phyloP scores from a whole-genome alignment of 257 asterid species.

The Solanum dulcamara region DNA sequence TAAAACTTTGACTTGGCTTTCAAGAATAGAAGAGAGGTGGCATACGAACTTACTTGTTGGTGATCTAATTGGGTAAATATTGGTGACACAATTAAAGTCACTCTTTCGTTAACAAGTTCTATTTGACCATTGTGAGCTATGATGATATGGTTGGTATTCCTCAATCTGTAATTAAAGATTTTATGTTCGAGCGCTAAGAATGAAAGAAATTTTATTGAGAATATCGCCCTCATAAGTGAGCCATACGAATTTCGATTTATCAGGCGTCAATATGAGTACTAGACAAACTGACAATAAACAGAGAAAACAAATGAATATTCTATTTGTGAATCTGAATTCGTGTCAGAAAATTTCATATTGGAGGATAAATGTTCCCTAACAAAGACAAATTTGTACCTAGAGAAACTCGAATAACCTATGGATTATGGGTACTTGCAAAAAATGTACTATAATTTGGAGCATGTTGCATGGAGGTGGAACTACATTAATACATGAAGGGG shows the following conservation, averaged over 20 bases:
- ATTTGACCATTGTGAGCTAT: not conserved
- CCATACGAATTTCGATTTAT: no score
- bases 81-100: not conserved
- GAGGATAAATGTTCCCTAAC: no score
- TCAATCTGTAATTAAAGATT: not conserved
- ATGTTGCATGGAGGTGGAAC: not conserved
- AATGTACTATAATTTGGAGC: not conserved
- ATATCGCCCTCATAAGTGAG: no score
- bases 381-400: no score
- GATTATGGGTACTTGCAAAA: no score
- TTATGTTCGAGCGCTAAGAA: not conserved
- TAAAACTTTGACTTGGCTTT: constrained; percentile 8
- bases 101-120: not conserved
- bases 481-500: not conserved
- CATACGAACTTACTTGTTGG: not conserved
- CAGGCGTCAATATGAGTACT: no score
- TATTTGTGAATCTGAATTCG: no score
- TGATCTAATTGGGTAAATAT: not conserved
- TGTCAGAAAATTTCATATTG: no score
- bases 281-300: no score
- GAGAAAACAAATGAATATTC: no score
- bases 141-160: not conserved
- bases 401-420: no score
- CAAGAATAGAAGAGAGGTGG: not conserved
- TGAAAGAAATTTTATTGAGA: no score